These are phyloP conservation scores for Ascochyta clinopodiicola DNA, from an alignment of 2,329 filamentous ascomycete species.

Conservation along the genomic window DNA sequence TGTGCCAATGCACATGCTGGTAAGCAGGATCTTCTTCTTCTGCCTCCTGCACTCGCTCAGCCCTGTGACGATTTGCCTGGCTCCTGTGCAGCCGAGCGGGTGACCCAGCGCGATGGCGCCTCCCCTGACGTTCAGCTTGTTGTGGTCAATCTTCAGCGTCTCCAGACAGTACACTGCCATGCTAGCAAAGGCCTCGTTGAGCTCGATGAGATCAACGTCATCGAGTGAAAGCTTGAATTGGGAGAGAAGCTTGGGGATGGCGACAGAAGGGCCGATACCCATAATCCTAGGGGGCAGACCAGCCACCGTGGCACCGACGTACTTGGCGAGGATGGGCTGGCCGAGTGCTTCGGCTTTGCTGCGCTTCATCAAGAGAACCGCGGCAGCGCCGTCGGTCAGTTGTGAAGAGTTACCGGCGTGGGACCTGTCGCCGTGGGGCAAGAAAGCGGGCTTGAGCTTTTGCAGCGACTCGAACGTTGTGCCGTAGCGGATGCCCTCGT, in stretches of 20 bases:
- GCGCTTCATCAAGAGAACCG: slow-evolving; percentile 91
- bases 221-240: slow-evolving; percentile 79
- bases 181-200: slow-evolving; percentile 97
- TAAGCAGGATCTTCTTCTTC: slow-evolving; percentile 90
- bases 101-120: slow-evolving; percentile 85
- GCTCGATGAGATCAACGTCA: slow-evolving; percentile 88
- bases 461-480: slow-evolving; percentile 82
- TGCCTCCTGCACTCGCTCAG: slow-evolving; percentile 82
- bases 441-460: slow-evolving; percentile 91
- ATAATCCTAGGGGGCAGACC: slow-evolving; percentile 93
- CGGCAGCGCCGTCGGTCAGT: slow-evolving; percentile 91
- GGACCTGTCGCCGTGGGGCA: slow-evolving; percentile 82
- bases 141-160: slow-evolving; percentile 69
- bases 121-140: slow-evolving; percentile 82
- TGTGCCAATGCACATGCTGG: slow-evolving; percentile 83
- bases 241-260: slow-evolving; percentile 79
- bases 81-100: slow-evolving; percentile 79
- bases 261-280: slow-evolving; percentile 83
- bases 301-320: slow-evolving; percentile 87
- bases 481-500: slow-evolving; percentile 89
- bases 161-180: slow-evolving; percentile 94
- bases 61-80: slow-evolving; percentile 86
- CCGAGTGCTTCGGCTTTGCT: slow-evolving; percentile 84
- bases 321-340: slow-evolving; percentile 94
- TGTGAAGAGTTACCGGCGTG: slow-evolving; percentile 95